These are phyloP conservation scores for Rhynchospora breviuscula DNA, from an alignment of 176 grass and related monocot genomes.

Conservation along the genomic window DNA sequence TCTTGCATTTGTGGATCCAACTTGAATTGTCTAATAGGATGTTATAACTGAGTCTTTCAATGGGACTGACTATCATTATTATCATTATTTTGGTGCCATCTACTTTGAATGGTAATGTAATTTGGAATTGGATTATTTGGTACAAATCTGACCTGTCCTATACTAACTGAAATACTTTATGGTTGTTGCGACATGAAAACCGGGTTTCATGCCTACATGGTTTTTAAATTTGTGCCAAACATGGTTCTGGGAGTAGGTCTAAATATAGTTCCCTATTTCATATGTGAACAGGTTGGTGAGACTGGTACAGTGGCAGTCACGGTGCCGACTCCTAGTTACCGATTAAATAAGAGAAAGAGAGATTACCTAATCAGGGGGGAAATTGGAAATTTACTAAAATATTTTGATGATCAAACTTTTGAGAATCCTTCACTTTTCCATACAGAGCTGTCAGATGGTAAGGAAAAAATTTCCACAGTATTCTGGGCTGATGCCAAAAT, in stretches of 20 bases:
- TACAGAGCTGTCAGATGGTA: slow-evolving; percentile 7
- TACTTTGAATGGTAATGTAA: background rate
- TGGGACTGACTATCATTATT: background rate
- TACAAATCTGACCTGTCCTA: background rate
- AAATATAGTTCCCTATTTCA: slow-evolving; percentile 4
- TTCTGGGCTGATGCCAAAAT: slow-evolving; percentile 29
- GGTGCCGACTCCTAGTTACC: slow-evolving; percentile 24
- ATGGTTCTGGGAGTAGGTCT: background rate
- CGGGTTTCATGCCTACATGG: background rate
- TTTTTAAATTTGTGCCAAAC: background rate
- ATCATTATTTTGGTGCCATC: background rate
- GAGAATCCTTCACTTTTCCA: slow-evolving; percentile 26
- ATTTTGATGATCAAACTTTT: slow-evolving; percentile 20
- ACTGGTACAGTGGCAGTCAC: background rate
- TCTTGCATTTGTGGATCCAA: background rate
- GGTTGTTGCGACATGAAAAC: background rate
- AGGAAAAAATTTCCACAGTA: slow-evolving; percentile 24
- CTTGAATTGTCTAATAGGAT: background rate
- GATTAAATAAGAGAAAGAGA: slow-evolving; percentile 19
- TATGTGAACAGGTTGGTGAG: slow-evolving; percentile 8
- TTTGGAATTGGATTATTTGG: background rate
- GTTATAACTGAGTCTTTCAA: background rate
- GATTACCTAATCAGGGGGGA: slow-evolving; percentile 26
- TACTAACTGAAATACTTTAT: background rate
- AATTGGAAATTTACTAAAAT: slow-evolving; percentile 14